Base-by-base conservation (phyloP, 805 yeast genomes). In the Geotrichum ghanense region DNA sequence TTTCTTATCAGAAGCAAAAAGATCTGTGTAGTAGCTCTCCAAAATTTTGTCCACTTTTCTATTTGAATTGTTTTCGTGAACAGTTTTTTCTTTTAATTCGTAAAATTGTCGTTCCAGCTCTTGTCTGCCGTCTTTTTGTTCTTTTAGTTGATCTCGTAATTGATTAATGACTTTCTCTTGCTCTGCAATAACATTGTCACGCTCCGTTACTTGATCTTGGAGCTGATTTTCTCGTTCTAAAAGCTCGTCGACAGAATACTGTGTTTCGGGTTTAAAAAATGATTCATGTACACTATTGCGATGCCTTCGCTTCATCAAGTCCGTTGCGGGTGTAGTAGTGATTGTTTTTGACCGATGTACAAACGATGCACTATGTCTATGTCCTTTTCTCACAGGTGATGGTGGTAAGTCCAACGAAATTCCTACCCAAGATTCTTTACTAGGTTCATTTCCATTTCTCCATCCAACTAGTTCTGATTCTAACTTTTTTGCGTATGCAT, bases 401-500 rank as follows among this genome's bases (percentile, higher is more conserved):
- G 53, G 39, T 26, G 46, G 45, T 23, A 40, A 25, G 20, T 19
- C 43, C 22, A 27, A 16, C 10, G 24, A 45, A 12, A 50, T n/a
- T 14, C 42, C 47, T 3, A 55, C 55, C 63, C 68, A 63, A n/a
- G 50, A 52, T 3, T 50, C 45, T 17, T 53, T 45, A 3, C 62
- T 53, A 1, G 60, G 62, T 1, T 48, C 42, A 4, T 51, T 54
- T 17, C 73, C 71, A n/a, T 50, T 41, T 45, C 72, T 51, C 71
- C 72, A 66, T 26, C 46, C 51, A 3, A 50, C 45, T 20, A 73
- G 53, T 51, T 74, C 77, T 7, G 49, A 48, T 53, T 74, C 76
- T 39, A 76, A 58, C 42, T 65, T 63, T 23, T 61, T 53, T 22
- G 66, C 68, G 48, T 72, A 69, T 2, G 49, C 50, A 24, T 48